Evolutionary conservation across 305 asterid genomes (phyloP).

Genomic region (Rubia tinctorum): DNA sequence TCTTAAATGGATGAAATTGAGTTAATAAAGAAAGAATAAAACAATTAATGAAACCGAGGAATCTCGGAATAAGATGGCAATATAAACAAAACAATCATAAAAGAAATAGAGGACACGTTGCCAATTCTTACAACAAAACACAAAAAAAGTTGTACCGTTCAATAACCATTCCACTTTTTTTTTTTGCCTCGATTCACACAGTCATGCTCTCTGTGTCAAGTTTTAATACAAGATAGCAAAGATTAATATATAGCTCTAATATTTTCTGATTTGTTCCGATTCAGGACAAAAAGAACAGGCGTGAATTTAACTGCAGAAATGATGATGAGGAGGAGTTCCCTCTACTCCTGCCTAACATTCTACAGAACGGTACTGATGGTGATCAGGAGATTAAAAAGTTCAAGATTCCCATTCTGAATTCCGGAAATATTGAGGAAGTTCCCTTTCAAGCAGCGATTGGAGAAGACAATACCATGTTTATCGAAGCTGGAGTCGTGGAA

Average conservation of each 20-base stretch:
- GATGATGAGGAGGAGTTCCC: conserved; percentile 18
- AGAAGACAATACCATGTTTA: conserved; percentile 16
- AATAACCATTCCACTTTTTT: no score
- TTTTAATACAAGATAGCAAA: no score
- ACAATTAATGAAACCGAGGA: no score
- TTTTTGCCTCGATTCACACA: no score
- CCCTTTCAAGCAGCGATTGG: background rate
- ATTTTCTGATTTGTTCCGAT: background rate
- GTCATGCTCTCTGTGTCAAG: no score
- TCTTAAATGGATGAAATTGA: no score
- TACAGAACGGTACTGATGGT: background rate
- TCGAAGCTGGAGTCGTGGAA: background rate
- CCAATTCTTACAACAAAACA: no score
- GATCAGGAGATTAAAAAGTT: conserved; percentile 7
- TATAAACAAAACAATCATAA: no score
- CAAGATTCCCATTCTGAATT: background rate
- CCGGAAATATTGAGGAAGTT: conserved; percentile 9
- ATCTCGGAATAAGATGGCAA: no score
- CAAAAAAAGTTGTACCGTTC: no score
- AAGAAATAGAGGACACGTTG: no score
- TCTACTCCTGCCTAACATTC: conserved; percentile 8
- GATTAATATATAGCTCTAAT: background rate
- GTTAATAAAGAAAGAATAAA: no score
- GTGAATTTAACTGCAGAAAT: conserved; percentile 20
- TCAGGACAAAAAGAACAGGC: conserved; percentile 35